Percentiles rank a stretch among this genome's conserved stretches.
Evolutionary conservation across 2,329 filamentous ascomycete species (phyloP).

Genomic region (Cryphonectria nitschkei): DNA sequence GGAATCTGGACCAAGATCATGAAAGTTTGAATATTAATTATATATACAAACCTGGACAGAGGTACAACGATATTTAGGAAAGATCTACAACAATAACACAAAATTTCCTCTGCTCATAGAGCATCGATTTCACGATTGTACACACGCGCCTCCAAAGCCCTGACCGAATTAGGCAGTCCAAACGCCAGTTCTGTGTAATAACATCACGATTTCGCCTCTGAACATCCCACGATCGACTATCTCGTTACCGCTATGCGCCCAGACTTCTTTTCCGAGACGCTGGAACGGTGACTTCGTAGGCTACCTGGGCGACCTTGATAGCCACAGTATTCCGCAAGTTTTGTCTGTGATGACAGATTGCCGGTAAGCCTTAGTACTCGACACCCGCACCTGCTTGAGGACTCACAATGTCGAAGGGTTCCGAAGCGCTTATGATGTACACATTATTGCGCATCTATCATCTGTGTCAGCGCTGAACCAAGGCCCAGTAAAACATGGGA

Average conservation of each 20-base stretch:
- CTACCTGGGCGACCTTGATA: not conserved
- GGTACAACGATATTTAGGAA: too few relatives aligned
- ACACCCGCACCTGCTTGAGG: not conserved
- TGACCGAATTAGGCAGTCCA: not conserved
- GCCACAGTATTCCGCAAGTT: constrained; percentile 1
- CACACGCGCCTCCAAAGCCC: not conserved
- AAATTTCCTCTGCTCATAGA: too few relatives aligned
- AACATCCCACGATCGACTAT: not conserved
- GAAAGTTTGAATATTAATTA: too few relatives aligned
- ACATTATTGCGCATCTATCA: constrained; percentile 18
- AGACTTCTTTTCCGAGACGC: not conserved
- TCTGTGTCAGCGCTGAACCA: not conserved
- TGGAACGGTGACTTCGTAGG: not conserved
- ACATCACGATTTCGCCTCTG: not conserved
- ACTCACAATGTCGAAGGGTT: constrained; percentile 15
- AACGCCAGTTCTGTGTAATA: not conserved
- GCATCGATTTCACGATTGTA: too few relatives aligned
- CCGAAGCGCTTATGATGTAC: constrained; percentile 12
- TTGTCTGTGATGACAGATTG: not conserved
- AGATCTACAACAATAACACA: too few relatives aligned
- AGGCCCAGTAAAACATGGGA: not conserved
- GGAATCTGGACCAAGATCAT: too few relatives aligned
- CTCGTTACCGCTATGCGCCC: not conserved
- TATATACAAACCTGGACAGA: too few relatives aligned
- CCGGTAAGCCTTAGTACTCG: not conserved